phyloP scores from a whole-genome alignment of 1,284 basidiomycete species.

The Ganoderma leucocontextum region DNA sequence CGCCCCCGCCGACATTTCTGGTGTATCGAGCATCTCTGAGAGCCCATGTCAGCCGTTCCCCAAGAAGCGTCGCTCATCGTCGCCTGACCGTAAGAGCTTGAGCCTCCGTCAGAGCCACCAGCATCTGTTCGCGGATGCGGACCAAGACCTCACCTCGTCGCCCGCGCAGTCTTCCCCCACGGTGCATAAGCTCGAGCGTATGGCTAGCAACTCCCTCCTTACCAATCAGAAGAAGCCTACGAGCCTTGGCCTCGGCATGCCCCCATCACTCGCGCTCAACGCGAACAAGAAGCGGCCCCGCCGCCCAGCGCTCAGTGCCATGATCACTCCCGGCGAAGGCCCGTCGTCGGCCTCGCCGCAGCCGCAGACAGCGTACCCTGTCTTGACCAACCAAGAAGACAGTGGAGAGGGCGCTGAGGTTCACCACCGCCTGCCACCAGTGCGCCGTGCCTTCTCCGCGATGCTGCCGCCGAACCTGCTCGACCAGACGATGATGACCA shows the following conservation, averaged over 20 bases:
- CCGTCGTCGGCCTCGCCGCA: constrained; percentile 36
- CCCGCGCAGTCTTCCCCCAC: constrained; percentile 71
- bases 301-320: constrained; percentile 72
- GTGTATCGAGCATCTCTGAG: constrained; percentile 44
- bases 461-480: constrained; percentile 63
- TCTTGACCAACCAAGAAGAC: constrained; percentile 24
- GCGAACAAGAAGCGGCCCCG: constrained; percentile 62
- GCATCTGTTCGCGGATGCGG: constrained; percentile 38
- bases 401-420: constrained; percentile 30
- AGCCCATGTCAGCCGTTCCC: constrained; percentile 54
- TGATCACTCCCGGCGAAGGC: constrained; percentile 56
- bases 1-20: constrained; percentile 29
- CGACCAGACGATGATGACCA: constrained; percentile 55
- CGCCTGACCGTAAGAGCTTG: constrained; percentile 59
- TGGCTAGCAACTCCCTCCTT: constrained; percentile 48
- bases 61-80: constrained; percentile 76
- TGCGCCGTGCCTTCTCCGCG: constrained; percentile 79
- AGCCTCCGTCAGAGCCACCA: constrained; percentile 44
- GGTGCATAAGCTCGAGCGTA: constrained; percentile 68
- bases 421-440: constrained; percentile 49
- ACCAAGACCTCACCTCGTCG: constrained; percentile 54
- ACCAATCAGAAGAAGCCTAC: constrained; percentile 62
- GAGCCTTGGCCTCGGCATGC: constrained; percentile 66
- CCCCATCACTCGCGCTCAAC: constrained; percentile 53
- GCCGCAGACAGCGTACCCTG: constrained; percentile 46